Conservation (phyloP, 208 protist species). For the Phytomonas sp. region DNA sequence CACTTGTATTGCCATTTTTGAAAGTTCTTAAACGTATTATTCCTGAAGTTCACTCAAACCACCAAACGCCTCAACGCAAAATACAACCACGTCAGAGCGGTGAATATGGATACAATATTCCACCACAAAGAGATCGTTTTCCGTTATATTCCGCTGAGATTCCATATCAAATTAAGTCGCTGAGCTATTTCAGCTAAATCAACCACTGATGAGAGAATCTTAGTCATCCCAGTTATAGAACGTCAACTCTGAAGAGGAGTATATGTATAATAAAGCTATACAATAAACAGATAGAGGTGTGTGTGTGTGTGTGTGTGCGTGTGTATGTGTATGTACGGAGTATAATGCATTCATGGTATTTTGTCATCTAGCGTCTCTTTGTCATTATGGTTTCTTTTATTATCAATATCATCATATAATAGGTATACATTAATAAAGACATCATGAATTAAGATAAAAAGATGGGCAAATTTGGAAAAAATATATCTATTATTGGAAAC, state of each 20-base stretch:
- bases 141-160: neutral
- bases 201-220: neutral
- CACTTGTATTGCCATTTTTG: neutral
- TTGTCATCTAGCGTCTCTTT: neutral
- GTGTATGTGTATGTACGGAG: neutral
- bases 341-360: neutral
- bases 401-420: neutral
- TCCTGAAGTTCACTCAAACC: neutral
- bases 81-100: neutral
- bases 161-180: neutral
- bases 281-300: neutral
- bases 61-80: neutral
- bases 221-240: neutral
- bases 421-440: neutral
- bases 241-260: neutral
- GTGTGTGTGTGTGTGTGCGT: conserved; percentile 5
- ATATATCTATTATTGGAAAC: neutral
- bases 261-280: neutral
- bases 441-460: neutral
- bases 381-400: neutral
- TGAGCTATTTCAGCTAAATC: neutral
- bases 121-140: neutral
- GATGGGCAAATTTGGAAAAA: neutral
- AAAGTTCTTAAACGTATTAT: neutral
- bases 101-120: neutral